Percentiles rank a stretch among this genome's conserved stretches.
Evolutionary conservation across 1,284 basidiomycete species (phyloP).

Genomic region (Spongiforma sp.): DNA sequence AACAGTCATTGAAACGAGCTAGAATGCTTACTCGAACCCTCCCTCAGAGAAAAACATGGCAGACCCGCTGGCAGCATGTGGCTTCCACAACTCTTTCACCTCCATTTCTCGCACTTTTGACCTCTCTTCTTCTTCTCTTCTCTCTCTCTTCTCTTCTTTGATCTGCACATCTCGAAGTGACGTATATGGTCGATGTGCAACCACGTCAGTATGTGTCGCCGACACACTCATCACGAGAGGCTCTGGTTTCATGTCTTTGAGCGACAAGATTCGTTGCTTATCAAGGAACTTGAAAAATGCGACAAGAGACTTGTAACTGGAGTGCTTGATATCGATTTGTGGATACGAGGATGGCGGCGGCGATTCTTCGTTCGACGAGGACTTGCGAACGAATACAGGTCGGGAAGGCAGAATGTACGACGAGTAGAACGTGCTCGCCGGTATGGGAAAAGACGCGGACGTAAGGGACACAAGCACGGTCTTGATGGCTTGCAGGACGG

Average conservation of each 20-base stretch:
- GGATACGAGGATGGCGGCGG: slow-evolving; percentile 41
- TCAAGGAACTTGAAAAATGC: slow-evolving; percentile 78
- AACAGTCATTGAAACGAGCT: neutral
- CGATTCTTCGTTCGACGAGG: slow-evolving; percentile 19
- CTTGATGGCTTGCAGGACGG: slow-evolving; percentile 73
- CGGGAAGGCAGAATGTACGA: slow-evolving; percentile 79
- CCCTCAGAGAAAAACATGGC: slow-evolving; percentile 65
- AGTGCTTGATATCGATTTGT: slow-evolving; percentile 66
- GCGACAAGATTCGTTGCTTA: slow-evolving; percentile 72
- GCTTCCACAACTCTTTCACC: slow-evolving; percentile 79
- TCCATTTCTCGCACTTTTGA: slow-evolving; percentile 52
- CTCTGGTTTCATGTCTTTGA: slow-evolving; percentile 77
- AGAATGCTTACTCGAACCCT: slow-evolving; percentile 55
- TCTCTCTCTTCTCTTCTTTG: slow-evolving; percentile 54
- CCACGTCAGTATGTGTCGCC: slow-evolving; percentile 61
- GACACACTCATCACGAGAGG: slow-evolving; percentile 68
- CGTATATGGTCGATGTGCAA: slow-evolving; percentile 53
- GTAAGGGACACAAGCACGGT: slow-evolving; percentile 54
- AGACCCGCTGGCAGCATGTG: slow-evolving; percentile 53
- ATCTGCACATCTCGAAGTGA: slow-evolving; percentile 70
- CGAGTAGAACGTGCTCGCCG: slow-evolving; percentile 79
- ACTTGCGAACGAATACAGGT: slow-evolving; percentile 50
- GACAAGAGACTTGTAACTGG: slow-evolving; percentile 78
- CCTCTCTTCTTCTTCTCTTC: slow-evolving; percentile 52
- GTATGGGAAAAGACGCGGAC: slow-evolving; percentile 69